Evolutionary conservation across 139 green algal species (phyloP), one percentile per base, ranked within the genome.

Genomic region (Chlamydomonas eustigma): DNA sequence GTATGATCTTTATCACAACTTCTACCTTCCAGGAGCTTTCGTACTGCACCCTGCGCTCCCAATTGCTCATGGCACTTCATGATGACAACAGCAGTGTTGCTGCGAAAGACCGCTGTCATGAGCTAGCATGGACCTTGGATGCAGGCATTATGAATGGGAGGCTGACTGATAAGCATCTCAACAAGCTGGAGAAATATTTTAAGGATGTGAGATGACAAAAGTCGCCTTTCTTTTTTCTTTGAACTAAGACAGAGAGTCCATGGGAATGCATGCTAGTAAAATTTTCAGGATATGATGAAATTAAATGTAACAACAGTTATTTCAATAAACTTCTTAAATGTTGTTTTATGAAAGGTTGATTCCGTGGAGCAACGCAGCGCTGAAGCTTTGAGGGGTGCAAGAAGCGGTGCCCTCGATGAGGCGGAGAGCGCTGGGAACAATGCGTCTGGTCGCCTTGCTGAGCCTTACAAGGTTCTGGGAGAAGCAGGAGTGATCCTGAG

Each of bases 21-120:
- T n/a, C n/a, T n/a, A n/a, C n/a, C n/a, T n/a, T n/a, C n/a, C 71
- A 71, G 28, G 88, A 94, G 71, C 76, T 84, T 0, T 85, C 83
- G 37, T 87, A 90, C 71, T 91, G 86, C 68, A 77, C 83, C 6
- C 88, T 94, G 78, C 83, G 90, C 12, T 77, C 76, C 39, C 89
- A 93, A 83, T 86, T 96, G 74, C 85, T 95, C 33, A 96, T 96
- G 91, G 80, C 83, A 50, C 85, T 95, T 36, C 91, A 96, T 74
- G 91, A 96, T 75, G 78, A 85, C 75, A 81, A 74, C 76, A 81
- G 73, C 71, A 64, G 71, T 1, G 71, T 85, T 32, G 80, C 76
- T 18, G 4, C 64, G 8, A 78, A 73, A 50, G 84, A 82, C 63
- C 66, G 64, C 35, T 85, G 80, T 8, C 78, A 92, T 64, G 82